Conservation (phyloP, 2,329 filamentous ascomycete species). For the Paracoccidioides brasiliensis region DNA sequence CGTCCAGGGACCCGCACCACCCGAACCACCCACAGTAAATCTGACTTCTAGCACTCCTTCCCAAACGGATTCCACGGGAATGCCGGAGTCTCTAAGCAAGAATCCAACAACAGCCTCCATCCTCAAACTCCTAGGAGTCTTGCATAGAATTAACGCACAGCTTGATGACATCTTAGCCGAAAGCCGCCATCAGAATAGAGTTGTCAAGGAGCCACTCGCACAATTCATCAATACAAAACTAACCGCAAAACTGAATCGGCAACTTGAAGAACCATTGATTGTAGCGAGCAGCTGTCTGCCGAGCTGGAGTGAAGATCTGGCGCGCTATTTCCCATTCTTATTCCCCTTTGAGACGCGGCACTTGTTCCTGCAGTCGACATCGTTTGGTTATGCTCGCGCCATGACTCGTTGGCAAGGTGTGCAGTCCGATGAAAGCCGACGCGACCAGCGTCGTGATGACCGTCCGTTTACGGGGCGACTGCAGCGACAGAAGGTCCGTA, state of each 20-base stretch:
- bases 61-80: conserved; percentile 44
- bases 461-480: conserved; percentile 80
- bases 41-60: conserved; percentile 34
- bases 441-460: conserved; percentile 74
- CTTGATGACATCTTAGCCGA: conserved; percentile 80
- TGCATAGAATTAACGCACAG: conserved; percentile 87
- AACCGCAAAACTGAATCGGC: conserved; percentile 91
- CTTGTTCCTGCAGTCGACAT: conserved; percentile 92
- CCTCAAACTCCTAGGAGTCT: conserved; percentile 70
- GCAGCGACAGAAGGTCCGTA: conserved; percentile 95
- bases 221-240: conserved; percentile 98
- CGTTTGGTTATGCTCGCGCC: conserved; percentile 91
- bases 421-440: conserved; percentile 67
- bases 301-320: conserved; percentile 89
- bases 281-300: conserved; percentile 94
- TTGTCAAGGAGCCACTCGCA: conserved; percentile 70
- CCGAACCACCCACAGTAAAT: conserved; percentile 53
- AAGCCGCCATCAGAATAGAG: conserved; percentile 54
- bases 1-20: conserved; percentile 67
- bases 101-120: conserved; percentile 79
- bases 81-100: conserved; percentile 69
- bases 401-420: conserved; percentile 97
- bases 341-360: conserved; percentile 98
- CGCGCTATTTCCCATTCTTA: conserved; percentile 85
- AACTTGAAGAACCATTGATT: conserved; percentile 90